These are phyloP conservation scores for Coprinopsis marcescibilis DNA, from an alignment of 768 basidiomycete genomes.

Conservation along the genomic window DNA sequence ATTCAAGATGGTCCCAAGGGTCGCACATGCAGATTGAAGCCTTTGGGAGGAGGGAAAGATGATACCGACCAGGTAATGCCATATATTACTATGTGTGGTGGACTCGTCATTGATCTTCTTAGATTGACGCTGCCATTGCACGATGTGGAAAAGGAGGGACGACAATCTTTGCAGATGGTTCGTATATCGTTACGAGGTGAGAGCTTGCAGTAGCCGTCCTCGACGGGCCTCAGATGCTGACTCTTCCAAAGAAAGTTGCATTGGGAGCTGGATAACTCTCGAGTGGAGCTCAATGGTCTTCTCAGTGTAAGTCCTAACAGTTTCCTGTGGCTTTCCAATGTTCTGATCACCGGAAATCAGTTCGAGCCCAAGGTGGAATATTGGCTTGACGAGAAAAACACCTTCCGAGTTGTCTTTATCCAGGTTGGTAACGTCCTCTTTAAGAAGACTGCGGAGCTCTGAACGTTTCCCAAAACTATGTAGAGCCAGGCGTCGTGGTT, in stretches of 20 bases:
- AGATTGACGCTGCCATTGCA: conserved; percentile 46
- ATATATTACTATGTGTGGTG: background rate
- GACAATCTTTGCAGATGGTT: conserved; percentile 37
- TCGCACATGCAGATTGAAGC: conserved; percentile 15
- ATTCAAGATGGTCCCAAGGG: too few relatives aligned
- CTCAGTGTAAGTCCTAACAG: conserved; percentile 30
- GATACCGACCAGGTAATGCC: conserved; percentile 32
- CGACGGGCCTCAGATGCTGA: background rate
- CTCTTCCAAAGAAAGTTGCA: conserved; percentile 42
- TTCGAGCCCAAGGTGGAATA: conserved; percentile 49
- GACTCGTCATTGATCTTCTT: background rate
- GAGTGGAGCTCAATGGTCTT: conserved; percentile 39
- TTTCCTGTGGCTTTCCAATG: background rate
- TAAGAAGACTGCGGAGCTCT: background rate
- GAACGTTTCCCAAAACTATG: background rate
- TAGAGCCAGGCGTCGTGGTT: conserved; percentile 63
- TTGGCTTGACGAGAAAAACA: conserved; percentile 50
- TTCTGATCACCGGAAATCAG: conserved; percentile 20
- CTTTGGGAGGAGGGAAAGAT: conserved; percentile 32
- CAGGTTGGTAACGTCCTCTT: conserved; percentile 30
- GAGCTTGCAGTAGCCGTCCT: background rate
- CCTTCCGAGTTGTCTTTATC: conserved; percentile 57
- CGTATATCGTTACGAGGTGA: conserved; percentile 48
- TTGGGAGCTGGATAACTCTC: conserved; percentile 41
- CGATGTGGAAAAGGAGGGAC: conserved; percentile 43